Conservation (phyloP, 768 basidiomycete species). For the Termitomyces sp. region DNA sequence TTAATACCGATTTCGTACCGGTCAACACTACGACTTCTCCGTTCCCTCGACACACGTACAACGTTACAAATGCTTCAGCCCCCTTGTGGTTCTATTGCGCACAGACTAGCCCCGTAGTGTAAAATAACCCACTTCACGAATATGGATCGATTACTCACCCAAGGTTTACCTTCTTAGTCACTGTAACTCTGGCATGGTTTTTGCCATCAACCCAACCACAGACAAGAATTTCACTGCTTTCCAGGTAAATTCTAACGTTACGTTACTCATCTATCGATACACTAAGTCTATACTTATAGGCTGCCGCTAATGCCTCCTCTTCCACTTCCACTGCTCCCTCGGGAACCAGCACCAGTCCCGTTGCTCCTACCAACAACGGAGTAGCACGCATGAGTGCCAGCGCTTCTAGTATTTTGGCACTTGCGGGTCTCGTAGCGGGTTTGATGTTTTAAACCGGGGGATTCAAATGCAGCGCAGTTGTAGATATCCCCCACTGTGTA, state of each 20-base stretch:
- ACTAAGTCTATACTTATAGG: not conserved
- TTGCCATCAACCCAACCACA: constrained; percentile 41
- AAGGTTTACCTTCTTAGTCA: constrained; percentile 24
- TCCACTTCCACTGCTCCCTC: not conserved
- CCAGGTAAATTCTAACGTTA: constrained; percentile 26
- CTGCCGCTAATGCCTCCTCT: constrained; percentile 6
- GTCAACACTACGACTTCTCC: constrained; percentile 18
- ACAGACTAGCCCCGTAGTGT: constrained; percentile 30
- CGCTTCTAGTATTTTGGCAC: constrained; percentile 26
- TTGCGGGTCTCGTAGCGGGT: constrained; percentile 25
- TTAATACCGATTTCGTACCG: constrained; percentile 48
- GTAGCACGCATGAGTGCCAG: constrained; percentile 23
- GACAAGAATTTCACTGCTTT: constrained; percentile 42
- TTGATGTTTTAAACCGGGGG: constrained; percentile 21
- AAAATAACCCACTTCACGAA: constrained; percentile 1
- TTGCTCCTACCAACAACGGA: not conserved
- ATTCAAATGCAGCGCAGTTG: not conserved
- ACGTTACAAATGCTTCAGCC: constrained; percentile 34
- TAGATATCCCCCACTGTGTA: not conserved
- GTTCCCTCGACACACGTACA: constrained; percentile 19
- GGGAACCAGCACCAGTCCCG: too few species aligned
- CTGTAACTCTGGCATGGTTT: constrained; percentile 24
- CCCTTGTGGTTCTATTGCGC: constrained; percentile 63
- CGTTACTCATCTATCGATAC: not conserved
- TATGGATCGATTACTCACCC: not conserved